phyloP scores from a whole-genome alignment of 768 basidiomycete species.

The Calocybe gangraenosa region DNA sequence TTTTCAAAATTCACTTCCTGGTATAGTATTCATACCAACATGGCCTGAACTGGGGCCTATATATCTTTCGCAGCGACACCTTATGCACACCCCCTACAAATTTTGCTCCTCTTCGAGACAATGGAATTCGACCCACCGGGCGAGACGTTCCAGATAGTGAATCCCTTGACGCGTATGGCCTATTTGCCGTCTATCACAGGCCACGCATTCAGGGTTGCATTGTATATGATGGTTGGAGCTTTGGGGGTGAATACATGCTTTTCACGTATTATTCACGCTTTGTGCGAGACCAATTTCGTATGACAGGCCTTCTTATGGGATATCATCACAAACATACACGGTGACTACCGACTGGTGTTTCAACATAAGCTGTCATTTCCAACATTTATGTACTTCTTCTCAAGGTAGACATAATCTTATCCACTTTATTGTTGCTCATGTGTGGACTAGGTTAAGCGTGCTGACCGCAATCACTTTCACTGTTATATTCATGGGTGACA shows the following conservation, averaged over 20 bases:
- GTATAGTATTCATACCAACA: neutral
- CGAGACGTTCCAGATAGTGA: too few species aligned
- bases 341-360: constrained; percentile 1
- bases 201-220: too few species aligned
- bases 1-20: neutral
- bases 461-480: neutral
- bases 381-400: constrained; percentile 4
- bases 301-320: constrained; percentile 7
- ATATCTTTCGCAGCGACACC: neutral
- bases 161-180: too few species aligned
- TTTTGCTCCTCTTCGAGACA: too few species aligned
- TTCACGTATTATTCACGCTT: neutral
- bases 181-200: too few species aligned
- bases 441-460: neutral
- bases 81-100: too few species aligned
- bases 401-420: neutral
- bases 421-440: too few species aligned
- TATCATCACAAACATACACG: constrained; percentile 1
- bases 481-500: neutral
- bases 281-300: too few species aligned
- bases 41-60: too few species aligned
- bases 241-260: too few species aligned
- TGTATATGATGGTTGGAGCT: too few species aligned
- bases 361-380: neutral
- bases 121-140: too few species aligned